These are phyloP conservation scores for Lunasporangiospora selenospora DNA, from an alignment of 192 early-diverging fungal species.

Conservation along the genomic window DNA sequence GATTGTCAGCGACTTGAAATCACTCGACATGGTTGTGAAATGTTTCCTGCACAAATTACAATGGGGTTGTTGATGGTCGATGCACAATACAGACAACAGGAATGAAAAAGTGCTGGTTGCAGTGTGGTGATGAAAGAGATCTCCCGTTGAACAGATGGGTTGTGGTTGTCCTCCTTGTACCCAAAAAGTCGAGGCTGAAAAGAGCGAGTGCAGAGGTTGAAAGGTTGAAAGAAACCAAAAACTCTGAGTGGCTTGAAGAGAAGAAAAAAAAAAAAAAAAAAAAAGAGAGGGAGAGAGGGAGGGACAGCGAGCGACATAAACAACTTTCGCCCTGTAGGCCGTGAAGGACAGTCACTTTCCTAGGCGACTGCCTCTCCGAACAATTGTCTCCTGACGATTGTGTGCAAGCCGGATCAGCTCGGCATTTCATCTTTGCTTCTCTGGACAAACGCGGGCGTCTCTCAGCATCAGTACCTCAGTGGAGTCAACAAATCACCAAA, in stretches of 20 bases:
- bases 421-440: no score
- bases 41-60: neutral
- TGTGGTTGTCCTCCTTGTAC: neutral
- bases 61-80: neutral
- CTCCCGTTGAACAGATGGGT: no score
- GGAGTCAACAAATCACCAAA: no score
- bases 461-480: no score
- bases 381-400: no score
- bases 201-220: neutral
- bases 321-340: no score
- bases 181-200: no score
- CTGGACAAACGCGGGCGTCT: no score
- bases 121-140: no score
- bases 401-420: no score
- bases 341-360: no score
- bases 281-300: neutral
- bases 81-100: slow-evolving; percentile 2
- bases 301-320: neutral
- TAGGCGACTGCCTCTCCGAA: no score
- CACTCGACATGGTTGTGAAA: slow-evolving; percentile 37
- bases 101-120: neutral
- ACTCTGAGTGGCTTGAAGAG: slow-evolving; percentile 7
- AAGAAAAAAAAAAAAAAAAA: slow-evolving; percentile 18
- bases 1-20: slow-evolving; percentile 65
- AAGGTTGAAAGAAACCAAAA: neutral